Base-by-base conservation (phyloP, 2,329 filamentous ascomycete species). In the Aspergillus glaucus region DNA sequence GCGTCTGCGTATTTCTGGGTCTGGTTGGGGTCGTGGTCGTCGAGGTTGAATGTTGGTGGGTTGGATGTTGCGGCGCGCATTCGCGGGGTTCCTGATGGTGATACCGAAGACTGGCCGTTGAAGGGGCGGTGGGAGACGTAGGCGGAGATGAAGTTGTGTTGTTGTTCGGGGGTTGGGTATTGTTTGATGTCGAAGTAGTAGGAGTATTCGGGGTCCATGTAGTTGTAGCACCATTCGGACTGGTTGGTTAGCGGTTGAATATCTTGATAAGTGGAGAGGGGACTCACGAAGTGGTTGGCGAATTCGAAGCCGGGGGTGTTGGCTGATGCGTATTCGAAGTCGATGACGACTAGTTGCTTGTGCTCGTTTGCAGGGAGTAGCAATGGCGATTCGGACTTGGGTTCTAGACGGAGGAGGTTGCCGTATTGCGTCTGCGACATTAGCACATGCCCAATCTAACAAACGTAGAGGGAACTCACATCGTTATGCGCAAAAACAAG, bases 401-500 rank as follows among this genome's bases (percentile, higher is more conserved):
- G 81, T 56, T 88, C 80, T 66, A 85, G 74, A 34, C 91, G 88
- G 44, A 98, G 82, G 54, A 98, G 93, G 65, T 98, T 98, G 55
- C 93, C 93, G 62, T 98, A 97, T 83, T 98, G 93, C 4, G 93
- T 95, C 89, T 95, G 52, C 41, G 66, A 60, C 46, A 50, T 9
- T 4, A 6, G 24, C 41, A 42, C 17, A 40, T 43, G 48, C 36
- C 39, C 6, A 6, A 12, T 12, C 7, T 14, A 24, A 15, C 14
- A 30, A 19, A 14, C 39, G 37, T 15, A 21, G 6, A 41, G 22
- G 7, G 70, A 15, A 56, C 86, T 74, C 71, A 94, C 90, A 78
- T 98, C 93, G 62, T 95, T 96, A 67, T 98, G 93, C n/a, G 90
- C 88, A 75, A 98, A 98, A 0, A 96, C 84, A 9, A 98, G 79